These are phyloP conservation scores for Malassezia sp. DNA, from an alignment of 1,284 basidiomycete genomes.

Conservation along the genomic window DNA sequence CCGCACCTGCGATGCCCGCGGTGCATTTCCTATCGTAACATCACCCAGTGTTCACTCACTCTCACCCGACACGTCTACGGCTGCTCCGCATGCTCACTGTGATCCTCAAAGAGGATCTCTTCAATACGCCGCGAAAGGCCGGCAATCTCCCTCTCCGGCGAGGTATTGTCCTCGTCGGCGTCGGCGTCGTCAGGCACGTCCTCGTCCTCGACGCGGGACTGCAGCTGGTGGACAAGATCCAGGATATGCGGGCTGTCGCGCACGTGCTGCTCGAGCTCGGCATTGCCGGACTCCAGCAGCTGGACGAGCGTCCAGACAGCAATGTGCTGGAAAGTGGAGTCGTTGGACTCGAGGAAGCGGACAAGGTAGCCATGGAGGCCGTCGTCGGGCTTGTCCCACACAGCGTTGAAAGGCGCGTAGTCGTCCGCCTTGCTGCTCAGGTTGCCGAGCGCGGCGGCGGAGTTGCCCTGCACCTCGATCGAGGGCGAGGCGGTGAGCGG, in stretches of 20 bases:
- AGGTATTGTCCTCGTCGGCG: slow-evolving; percentile 23
- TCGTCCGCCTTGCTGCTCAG: slow-evolving; percentile 86
- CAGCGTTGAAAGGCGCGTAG: slow-evolving; percentile 92
- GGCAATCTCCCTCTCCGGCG: slow-evolving; percentile 40
- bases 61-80: too few species aligned
- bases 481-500: slow-evolving; percentile 89
- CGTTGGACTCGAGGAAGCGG: slow-evolving; percentile 81
- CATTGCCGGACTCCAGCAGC: slow-evolving; percentile 80
- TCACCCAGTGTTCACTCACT: too few species aligned
- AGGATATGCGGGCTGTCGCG: slow-evolving; percentile 32
- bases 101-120: slow-evolving; percentile 36
- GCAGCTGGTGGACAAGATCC: slow-evolving; percentile 34
- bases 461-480: slow-evolving; percentile 97
- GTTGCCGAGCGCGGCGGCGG: slow-evolving; percentile 92
- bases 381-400: slow-evolving; percentile 94
- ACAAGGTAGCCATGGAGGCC: slow-evolving; percentile 92
- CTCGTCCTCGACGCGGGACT: slow-evolving; percentile 18
- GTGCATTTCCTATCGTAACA: too few species aligned
- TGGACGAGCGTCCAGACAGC: slow-evolving; percentile 92
- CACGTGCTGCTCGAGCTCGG: slow-evolving; percentile 44
- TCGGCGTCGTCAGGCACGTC: slow-evolving; percentile 25
- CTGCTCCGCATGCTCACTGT: too few species aligned
- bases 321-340: slow-evolving; percentile 99
- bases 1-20: too few species aligned
- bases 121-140: slow-evolving; percentile 36